These are phyloP conservation scores for Solanum pinnatisectum DNA, from an alignment of 257 asterid genomes.

Conservation along the genomic window DNA sequence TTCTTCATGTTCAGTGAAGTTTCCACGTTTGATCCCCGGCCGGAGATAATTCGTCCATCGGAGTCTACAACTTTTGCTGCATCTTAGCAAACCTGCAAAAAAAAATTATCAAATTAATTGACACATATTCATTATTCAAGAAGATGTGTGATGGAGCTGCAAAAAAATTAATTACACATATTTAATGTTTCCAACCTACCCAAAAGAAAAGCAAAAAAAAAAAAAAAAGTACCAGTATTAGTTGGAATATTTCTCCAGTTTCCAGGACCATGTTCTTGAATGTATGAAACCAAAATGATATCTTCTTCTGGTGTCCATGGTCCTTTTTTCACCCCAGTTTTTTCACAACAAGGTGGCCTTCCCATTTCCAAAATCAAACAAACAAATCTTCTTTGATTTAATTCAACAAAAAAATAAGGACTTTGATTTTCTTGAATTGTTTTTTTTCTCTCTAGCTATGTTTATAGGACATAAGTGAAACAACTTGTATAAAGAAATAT, in stretches of 20 bases:
- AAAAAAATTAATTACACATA: slow-evolving; percentile 24
- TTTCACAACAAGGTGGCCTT: slow-evolving; percentile 83
- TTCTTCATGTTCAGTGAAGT: slow-evolving; percentile 69
- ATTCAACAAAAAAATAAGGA: not conserved
- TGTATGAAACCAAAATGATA: slow-evolving; percentile 67
- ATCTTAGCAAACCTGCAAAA: slow-evolving; percentile 63
- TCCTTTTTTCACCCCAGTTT: slow-evolving; percentile 71
- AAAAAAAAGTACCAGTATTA: slow-evolving; percentile 39
- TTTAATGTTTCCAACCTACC: slow-evolving; percentile 32
- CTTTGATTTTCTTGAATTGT: not conserved
- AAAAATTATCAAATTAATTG: not conserved
- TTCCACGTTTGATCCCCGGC: slow-evolving; percentile 85
- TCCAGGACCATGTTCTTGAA: slow-evolving; percentile 80
- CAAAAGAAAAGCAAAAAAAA: not conserved
- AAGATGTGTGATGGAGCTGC: slow-evolving; percentile 6
- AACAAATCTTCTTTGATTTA: not conserved
- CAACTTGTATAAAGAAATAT: not conserved
- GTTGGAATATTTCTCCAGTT: slow-evolving; percentile 79
- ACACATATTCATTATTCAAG: not conserved
- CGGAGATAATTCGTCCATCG: slow-evolving; percentile 95
- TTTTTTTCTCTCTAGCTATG: not conserved
- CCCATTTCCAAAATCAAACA: slow-evolving; percentile 34
- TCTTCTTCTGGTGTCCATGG: slow-evolving; percentile 97
- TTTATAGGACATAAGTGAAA: not conserved
- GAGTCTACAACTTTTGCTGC: slow-evolving; percentile 93